Conservation (phyloP, 306 rosid genomes). For the Echinosophora koreensis region DNA sequence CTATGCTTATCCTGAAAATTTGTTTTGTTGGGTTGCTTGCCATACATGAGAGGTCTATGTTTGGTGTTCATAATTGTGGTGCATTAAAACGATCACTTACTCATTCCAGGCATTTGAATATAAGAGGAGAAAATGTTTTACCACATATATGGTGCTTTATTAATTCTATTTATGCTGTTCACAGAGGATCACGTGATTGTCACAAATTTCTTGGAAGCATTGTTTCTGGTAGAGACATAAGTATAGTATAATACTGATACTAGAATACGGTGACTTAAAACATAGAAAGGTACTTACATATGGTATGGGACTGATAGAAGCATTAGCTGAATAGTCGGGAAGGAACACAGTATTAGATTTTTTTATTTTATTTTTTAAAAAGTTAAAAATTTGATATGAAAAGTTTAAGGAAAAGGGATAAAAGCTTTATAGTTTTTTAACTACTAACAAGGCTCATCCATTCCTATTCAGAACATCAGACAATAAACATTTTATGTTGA, state of each 20-base stretch:
- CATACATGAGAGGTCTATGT: conserved; percentile 8
- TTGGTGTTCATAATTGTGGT: conserved; percentile 15
- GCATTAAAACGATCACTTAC: background rate
- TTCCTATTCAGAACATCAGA: no score
- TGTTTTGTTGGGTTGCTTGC: conserved; percentile 28
- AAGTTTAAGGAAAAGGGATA: no score
- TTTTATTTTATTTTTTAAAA: no score
- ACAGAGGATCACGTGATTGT: conserved; percentile 26
- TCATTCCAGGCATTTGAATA: conserved; percentile 28
- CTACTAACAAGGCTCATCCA: no score
- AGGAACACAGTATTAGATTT: no score
- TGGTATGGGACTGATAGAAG: no score
- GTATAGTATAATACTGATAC: conserved; percentile 6
- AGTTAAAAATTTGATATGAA: no score
- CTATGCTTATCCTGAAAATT: background rate
- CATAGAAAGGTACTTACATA: no score
- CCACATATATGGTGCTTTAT: conserved; percentile 19
- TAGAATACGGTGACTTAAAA: background rate
- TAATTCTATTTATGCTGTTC: conserved; percentile 16
- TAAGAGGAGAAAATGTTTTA: conserved; percentile 10
- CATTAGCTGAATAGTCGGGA: no score
- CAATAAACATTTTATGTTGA: no score
- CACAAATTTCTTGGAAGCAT: conserved; percentile 32
- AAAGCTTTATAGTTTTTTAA: no score
- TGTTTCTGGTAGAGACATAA: conserved; percentile 14